Evolutionary conservation across 2,329 filamentous ascomycete genomes (phyloP), one percentile per base, ranked within the genome.

Genomic region (Aschersonia sp.): DNA sequence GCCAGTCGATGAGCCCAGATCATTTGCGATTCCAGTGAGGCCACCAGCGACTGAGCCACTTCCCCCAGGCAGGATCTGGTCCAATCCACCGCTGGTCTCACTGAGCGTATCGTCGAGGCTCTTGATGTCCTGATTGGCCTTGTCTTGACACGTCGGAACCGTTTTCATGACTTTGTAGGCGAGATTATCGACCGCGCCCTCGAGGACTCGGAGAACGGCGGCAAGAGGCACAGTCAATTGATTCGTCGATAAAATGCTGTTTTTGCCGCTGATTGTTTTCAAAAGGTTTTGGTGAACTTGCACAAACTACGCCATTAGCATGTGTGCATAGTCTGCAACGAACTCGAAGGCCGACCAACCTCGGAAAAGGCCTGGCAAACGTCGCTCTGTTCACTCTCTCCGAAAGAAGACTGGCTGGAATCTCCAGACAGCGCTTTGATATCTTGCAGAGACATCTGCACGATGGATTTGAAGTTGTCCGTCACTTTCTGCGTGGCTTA

Each of bases 201-300:
- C 51, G 41, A 56, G 35, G 10, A 47, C 41, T 43, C 51, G 49
- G n/a, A 56, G 47, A 9, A 52, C 41, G 29, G 47, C 48, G 7
- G 44, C 45, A n/a, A 56, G 43, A 42, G 49, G 49, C 10, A 35
- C 47, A n/a, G 47, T 46, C 46, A 55, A 48, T 39, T 47, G 46
- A 22, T 50, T 52, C 22, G 30, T 30, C 14, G 45, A 1, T 9
- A 57, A 32, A 11, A 55, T 5, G 9, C 47, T 42, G 9, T 43
- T 40, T 14, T 48, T 46, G 30, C 49, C 51, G 30, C 56, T 49
- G 32, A 55, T 35, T 14, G 46, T 45, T 9, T 51, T 46, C 46
- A 57, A 50, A 30, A 57, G 47, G 6, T 47, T 30, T 14, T 50
- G 44, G 48, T 57, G 52, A 44, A 51, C 45, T 12, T 44, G 8